These are phyloP conservation scores for Nothopassalora personata DNA, from an alignment of 2,329 filamentous ascomycete species.

Conservation along the genomic window DNA sequence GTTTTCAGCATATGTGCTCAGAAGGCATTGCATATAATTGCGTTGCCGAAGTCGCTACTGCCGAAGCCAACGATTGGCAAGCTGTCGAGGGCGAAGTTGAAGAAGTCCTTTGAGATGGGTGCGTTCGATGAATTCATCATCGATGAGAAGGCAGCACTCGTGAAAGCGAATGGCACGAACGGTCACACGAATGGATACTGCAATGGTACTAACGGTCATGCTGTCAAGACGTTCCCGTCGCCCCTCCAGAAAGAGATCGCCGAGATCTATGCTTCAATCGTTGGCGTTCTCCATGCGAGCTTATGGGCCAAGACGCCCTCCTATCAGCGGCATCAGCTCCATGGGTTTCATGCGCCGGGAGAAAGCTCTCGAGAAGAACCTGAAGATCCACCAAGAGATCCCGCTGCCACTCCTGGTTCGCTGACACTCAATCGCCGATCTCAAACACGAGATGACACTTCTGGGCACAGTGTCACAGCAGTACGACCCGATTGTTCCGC, in stretches of 20 bases:
- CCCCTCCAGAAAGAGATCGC: slow-evolving; percentile 17
- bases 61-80: slow-evolving; percentile 24
- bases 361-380: slow-evolving; percentile 16
- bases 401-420: slow-evolving; percentile 15
- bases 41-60: slow-evolving; percentile 19
- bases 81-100: slow-evolving; percentile 20
- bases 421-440: slow-evolving; percentile 16
- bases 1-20: slow-evolving; percentile 18
- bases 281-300: slow-evolving; percentile 9
- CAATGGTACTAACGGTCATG: neutral
- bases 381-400: slow-evolving; percentile 19
- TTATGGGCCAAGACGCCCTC: slow-evolving; percentile 12
- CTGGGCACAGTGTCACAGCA: slow-evolving; percentile 15
- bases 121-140: slow-evolving; percentile 14
- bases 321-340: slow-evolving; percentile 16
- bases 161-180: neutral
- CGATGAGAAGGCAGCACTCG: neutral
- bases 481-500: slow-evolving; percentile 33
- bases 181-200: neutral
- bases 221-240: neutral
- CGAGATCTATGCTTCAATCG: slow-evolving; percentile 14
- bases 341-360: slow-evolving; percentile 21
- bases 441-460: slow-evolving; percentile 15
- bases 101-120: slow-evolving; percentile 14
- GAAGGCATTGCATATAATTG: slow-evolving; percentile 16